Percentiles rank a stretch among this genome's conserved stretches.
These are phyloP conservation scores for Verticillium nubilum DNA, from an alignment of 2,329 filamentous ascomycete species.

Conservation along the genomic window DNA sequence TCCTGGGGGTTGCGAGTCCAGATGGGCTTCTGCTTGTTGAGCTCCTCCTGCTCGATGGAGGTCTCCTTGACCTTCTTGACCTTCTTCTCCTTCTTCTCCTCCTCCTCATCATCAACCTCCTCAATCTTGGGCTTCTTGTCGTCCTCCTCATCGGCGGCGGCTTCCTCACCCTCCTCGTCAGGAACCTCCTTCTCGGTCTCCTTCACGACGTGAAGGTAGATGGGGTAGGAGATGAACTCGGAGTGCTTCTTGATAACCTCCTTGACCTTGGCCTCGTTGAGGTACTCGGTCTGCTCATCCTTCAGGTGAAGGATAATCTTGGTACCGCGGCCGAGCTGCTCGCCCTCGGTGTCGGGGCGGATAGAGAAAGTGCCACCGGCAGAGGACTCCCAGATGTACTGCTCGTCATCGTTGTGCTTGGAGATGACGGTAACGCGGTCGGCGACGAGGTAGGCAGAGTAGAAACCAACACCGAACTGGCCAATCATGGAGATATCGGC, in stretches of 20 bases:
- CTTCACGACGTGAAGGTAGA: slow-evolving; percentile 99
- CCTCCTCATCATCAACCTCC: slow-evolving; percentile 81
- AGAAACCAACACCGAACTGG: slow-evolving; percentile 99
- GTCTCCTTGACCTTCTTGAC: slow-evolving; percentile 99
- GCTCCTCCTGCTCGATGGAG: slow-evolving; percentile 97
- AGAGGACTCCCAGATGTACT: slow-evolving; percentile 98
- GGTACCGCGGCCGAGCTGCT: slow-evolving; percentile 87
- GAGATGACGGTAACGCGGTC: slow-evolving; percentile 93
- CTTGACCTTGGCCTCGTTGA: slow-evolving; percentile 99
- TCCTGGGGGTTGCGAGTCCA: slow-evolving; percentile 98
- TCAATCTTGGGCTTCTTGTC: slow-evolving; percentile 97
- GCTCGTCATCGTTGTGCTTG: slow-evolving; percentile 99
- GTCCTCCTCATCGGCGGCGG: slow-evolving; percentile 63
- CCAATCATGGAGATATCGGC: slow-evolving; percentile 99
- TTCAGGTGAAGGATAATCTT: slow-evolving; percentile 99
- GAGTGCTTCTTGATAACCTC: slow-evolving; percentile 99
- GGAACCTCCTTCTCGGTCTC: slow-evolving; percentile 99
- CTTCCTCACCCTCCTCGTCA: slow-evolving; percentile 82
- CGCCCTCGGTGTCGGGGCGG: slow-evolving; percentile 80
- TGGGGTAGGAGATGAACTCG: slow-evolving; percentile 99
- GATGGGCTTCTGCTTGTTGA: slow-evolving; percentile 99
- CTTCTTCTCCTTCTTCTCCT: slow-evolving; percentile 89
- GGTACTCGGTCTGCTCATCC: slow-evolving; percentile 98
- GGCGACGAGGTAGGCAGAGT: slow-evolving; percentile 98
- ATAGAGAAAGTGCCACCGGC: slow-evolving; percentile 98